Evolutionary conservation across 495 filamentous ascomycete genomes (phyloP), one percentile per base, ranked within the genome.

Genomic region (Aspergillus haitiensis): DNA sequence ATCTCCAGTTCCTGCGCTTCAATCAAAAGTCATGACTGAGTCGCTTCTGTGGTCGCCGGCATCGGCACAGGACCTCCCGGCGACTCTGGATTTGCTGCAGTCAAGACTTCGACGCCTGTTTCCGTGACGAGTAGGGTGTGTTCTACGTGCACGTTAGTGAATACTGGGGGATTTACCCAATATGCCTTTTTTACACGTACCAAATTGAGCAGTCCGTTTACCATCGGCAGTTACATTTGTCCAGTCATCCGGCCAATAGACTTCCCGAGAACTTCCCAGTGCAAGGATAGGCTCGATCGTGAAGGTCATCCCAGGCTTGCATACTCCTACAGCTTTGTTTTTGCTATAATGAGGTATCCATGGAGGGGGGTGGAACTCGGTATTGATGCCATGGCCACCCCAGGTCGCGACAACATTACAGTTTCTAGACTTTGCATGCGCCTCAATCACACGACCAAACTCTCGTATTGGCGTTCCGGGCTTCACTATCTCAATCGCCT

Each of bases 51-150:
- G 0, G 13, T 34, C 58, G 33, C 45, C 3, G 83, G 91, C 81
- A 93, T 89, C 2, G 85, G 77, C 32, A 95, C 73, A n/a, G 89
- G 82, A 0, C 95, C 94, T 42, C 94, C 94, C 0, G 94, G 94
- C 8, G 92, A 96, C 69, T 87, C 82, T 21, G 84, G 77, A 39
- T 84, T 73, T 61, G 94, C 82, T 35, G 93, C 94, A 2, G 94
- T 98, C 67, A 98, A 72, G 36, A 98, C 80, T 76, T 98, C 94
- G 16, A 96, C 91, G 1, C 94, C 94, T 52, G 89, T 87, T 67
- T 94, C 92, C 0, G 94, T 98, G 1, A 98, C 93, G 3, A 98
- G 74, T 39, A 96, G 81, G 0, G 93, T 98, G 71, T 98, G 94
- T 69, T 98, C 92, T 55, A 45, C 8, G 27, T 18, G 15, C 2